phyloP scores from a whole-genome alignment of 1,139 yeast species.

The Kodamaea suecica region DNA sequence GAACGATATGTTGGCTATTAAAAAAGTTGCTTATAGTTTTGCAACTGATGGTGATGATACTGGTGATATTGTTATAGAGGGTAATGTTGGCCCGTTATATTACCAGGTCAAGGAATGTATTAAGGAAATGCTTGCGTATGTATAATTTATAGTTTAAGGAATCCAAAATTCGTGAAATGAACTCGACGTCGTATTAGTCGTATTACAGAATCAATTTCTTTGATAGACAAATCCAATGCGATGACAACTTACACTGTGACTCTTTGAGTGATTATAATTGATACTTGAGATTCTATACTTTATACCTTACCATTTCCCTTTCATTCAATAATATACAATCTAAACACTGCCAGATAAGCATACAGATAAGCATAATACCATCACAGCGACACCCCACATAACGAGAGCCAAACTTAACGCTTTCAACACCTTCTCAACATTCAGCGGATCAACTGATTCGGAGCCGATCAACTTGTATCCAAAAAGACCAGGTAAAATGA shows the following conservation, averaged over 20 bases:
- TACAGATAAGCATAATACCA: constrained; percentile 60
- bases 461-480: constrained; percentile 48
- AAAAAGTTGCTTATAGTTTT: constrained; percentile 55
- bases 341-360: background rate
- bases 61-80: constrained; percentile 83
- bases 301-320: no score
- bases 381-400: constrained; percentile 64
- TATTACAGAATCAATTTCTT: no score
- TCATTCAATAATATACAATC: no score
- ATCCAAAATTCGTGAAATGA: background rate
- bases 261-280: no score
- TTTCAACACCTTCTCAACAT: constrained; percentile 24
- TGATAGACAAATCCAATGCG: no score
- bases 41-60: constrained; percentile 49
- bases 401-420: constrained; percentile 31
- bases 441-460: constrained; percentile 22
- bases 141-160: constrained; percentile 23
- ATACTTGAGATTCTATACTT: no score
- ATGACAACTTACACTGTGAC: no score
- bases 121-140: constrained; percentile 77
- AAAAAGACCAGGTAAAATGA: constrained; percentile 57
- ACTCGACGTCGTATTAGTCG: no score
- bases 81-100: constrained; percentile 71
- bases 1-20: constrained; percentile 69
- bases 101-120: constrained; percentile 77